These are phyloP conservation scores for Ustilaginoidea virens DNA, from an alignment of 2,329 filamentous ascomycete genomes.

Conservation along the genomic window DNA sequence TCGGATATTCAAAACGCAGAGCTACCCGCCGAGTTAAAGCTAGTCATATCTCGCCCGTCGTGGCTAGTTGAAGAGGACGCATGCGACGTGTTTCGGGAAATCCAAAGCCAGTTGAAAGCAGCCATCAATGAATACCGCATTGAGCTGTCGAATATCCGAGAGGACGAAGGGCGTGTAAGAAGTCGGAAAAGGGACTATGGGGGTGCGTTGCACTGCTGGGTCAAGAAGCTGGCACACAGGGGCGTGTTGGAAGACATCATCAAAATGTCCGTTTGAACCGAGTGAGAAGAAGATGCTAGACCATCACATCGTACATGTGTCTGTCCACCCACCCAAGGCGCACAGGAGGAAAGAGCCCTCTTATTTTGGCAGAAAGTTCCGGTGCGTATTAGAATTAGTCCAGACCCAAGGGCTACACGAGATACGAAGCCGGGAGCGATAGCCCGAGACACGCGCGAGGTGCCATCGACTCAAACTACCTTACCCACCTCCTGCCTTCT, in stretches of 20 bases:
- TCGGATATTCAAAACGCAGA: conserved; percentile 11
- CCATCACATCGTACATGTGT: background rate
- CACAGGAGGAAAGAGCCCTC: too few species aligned
- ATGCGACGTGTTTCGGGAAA: conserved; percentile 19
- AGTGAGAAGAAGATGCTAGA: background rate
- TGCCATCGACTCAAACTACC: too few species aligned
- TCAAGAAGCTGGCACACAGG: conserved; percentile 52
- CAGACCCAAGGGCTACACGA: too few species aligned
- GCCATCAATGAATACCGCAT: conserved; percentile 29
- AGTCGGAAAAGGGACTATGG: conserved; percentile 52
- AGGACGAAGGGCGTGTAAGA: conserved; percentile 35
- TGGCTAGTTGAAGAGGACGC: conserved; percentile 12
- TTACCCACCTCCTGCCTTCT: too few species aligned
- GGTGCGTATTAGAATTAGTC: too few species aligned
- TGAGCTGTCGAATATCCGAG: conserved; percentile 28
- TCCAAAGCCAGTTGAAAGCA: conserved; percentile 24
- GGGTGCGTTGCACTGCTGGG: conserved; percentile 52
- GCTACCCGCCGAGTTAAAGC: conserved; percentile 7
- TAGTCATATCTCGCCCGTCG: conserved; percentile 5
- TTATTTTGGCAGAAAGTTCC: too few species aligned
- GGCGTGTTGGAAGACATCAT: conserved; percentile 36
- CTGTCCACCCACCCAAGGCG: too few species aligned
- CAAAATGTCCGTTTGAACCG: conserved; percentile 8
- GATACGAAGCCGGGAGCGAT: too few species aligned
- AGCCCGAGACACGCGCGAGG: too few species aligned